Evolutionary conservation across 1,139 yeast species (phyloP).

Genomic region (Meyerozyma carpophila): DNA sequence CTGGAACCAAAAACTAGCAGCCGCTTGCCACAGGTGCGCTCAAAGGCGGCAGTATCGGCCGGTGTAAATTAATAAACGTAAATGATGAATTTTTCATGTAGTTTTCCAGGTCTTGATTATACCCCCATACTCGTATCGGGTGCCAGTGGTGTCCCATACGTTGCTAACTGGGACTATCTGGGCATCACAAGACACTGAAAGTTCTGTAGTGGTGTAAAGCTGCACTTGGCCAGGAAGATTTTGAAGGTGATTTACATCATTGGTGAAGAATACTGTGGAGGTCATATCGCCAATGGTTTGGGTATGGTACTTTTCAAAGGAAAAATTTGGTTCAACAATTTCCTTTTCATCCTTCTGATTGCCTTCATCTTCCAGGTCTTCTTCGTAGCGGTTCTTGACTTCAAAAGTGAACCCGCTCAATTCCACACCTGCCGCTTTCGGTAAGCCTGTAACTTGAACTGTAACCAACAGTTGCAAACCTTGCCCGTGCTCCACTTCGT

Average conservation of each 20-base stretch:
- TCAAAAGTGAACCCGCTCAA: slow-evolving; percentile 65
- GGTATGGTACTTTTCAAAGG: slow-evolving; percentile 8
- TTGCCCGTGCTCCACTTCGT: slow-evolving; percentile 9
- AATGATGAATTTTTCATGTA: background rate
- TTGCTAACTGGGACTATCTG: background rate
- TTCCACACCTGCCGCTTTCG: slow-evolving; percentile 67
- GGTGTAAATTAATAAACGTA: background rate
- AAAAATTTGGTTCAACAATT: background rate
- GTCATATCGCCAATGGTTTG: slow-evolving; percentile 8
- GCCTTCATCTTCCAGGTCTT: slow-evolving; percentile 36
- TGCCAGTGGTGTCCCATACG: background rate
- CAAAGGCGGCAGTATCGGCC: background rate
- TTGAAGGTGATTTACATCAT: slow-evolving; percentile 9
- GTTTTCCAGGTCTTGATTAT: background rate
- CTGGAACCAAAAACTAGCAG: slow-evolving; percentile 13
- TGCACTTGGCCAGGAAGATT: slow-evolving; percentile 1
- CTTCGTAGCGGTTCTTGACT: slow-evolving; percentile 22
- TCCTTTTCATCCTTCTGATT: background rate
- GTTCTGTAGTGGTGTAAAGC: background rate
- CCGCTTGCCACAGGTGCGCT: background rate
- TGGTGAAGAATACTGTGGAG: slow-evolving; percentile 14
- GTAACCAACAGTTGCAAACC: slow-evolving; percentile 34
- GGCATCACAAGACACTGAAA: background rate
- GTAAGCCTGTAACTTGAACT: slow-evolving; percentile 58
- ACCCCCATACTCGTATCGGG: background rate